phyloP scores from a whole-genome alignment of 345 rosid genomes.

The Rhizophora mangle region DNA sequence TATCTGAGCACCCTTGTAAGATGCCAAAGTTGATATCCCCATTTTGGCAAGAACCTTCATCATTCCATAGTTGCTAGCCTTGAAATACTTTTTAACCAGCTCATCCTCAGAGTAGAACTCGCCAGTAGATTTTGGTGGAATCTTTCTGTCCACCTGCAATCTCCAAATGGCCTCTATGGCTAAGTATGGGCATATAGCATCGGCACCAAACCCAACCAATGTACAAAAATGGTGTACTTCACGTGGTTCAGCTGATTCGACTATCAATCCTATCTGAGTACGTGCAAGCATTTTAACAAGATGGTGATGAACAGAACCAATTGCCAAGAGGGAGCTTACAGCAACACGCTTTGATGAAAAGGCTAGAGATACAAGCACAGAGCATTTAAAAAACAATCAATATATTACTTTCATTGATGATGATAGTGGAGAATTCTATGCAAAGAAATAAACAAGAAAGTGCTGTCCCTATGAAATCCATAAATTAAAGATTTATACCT shows the following conservation, averaged over 20 bases:
- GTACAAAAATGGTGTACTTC: conserved; percentile 99
- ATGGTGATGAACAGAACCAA: conserved; percentile 98
- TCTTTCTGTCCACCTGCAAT: conserved; percentile 90
- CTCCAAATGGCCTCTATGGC: conserved; percentile 84
- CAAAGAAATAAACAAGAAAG: too few relatives aligned
- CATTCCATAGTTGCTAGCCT: conserved; percentile 99
- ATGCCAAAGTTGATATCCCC: conserved; percentile 98
- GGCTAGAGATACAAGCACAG: conserved; percentile 36
- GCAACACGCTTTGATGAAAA: conserved; percentile 80
- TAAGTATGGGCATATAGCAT: conserved; percentile 95
- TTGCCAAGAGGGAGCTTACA: conserved; percentile 95
- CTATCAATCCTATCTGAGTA: conserved; percentile 79
- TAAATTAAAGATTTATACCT: conserved; percentile 44
- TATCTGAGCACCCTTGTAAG: conserved; percentile 99
- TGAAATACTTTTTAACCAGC: conserved; percentile 84
- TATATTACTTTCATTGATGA: neutral
- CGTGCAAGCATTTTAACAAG: conserved; percentile 87
- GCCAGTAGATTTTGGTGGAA: conserved; percentile 82
- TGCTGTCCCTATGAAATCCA: too few relatives aligned
- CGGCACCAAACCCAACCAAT: conserved; percentile 93
- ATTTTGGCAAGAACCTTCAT: conserved; percentile 99
- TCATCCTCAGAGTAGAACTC: conserved; percentile 83
- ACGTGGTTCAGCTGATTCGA: conserved; percentile 98
- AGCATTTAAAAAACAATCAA: conserved; percentile 1
- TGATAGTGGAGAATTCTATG: too few relatives aligned